Percentiles rank a stretch among this genome's conserved stretches.
Evolutionary conservation across 139 green algal species (phyloP).

Genomic region (Tetradesmus obliquus): DNA sequence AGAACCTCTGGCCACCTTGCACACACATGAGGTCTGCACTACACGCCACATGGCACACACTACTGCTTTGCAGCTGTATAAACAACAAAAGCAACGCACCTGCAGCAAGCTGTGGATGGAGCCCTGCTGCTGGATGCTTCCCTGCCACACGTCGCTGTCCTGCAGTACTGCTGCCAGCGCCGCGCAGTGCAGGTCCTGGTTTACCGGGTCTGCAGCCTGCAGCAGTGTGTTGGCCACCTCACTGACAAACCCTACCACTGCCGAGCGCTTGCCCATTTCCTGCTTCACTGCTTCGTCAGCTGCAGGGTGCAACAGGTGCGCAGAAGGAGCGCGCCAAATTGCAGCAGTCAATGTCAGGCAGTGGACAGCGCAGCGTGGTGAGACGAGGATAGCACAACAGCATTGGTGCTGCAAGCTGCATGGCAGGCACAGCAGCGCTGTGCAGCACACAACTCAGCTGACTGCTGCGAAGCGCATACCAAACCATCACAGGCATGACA

Average conservation of each 20-base stretch:
- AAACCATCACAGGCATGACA: too few relatives aligned
- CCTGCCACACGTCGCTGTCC: slow-evolving; percentile 16
- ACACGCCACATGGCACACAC: too few relatives aligned
- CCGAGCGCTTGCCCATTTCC: slow-evolving; percentile 27
- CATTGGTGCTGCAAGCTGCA: background rate
- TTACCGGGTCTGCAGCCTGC: background rate
- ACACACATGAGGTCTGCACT: too few relatives aligned
- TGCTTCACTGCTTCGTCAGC: background rate
- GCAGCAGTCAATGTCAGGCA: background rate
- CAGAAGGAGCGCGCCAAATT: background rate
- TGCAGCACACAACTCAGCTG: too few relatives aligned
- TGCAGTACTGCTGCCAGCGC: slow-evolving; percentile 15
- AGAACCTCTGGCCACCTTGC: too few relatives aligned
- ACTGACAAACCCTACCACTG: background rate
- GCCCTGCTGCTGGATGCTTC: slow-evolving; percentile 21
- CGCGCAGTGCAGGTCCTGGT: background rate
- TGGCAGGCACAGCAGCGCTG: background rate
- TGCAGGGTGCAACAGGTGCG: background rate
- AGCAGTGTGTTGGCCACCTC: slow-evolving; percentile 41
- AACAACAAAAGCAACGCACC: background rate
- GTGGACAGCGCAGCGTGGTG: background rate
- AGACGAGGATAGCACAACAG: background rate
- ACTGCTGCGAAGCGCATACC: too few relatives aligned
- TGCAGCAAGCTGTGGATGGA: slow-evolving; percentile 27
- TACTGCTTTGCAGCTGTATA: background rate